Evolutionary conservation across 176 grass and related monocot genomes (phyloP).

Genomic region (Eragrostis nindensis): DNA sequence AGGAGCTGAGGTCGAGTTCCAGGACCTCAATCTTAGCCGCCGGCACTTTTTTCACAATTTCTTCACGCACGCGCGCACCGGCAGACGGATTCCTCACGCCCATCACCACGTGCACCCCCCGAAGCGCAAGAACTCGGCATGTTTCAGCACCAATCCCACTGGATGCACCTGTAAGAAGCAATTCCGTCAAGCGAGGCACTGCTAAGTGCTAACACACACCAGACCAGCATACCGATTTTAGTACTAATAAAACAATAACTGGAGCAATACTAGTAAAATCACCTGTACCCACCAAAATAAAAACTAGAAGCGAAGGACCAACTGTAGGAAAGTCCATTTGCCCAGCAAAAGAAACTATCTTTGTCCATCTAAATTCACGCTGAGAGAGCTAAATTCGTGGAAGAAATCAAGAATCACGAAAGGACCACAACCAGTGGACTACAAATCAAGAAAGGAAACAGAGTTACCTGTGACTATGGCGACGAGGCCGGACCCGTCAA

Average conservation of each 20-base stretch:
- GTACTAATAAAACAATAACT: too few relatives aligned
- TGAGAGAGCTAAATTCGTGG: background rate
- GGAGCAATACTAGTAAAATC: too few relatives aligned
- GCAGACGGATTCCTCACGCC: constrained; percentile 54
- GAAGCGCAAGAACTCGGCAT: constrained; percentile 54
- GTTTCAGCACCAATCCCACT: constrained; percentile 76
- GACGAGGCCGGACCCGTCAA: constrained; percentile 61
- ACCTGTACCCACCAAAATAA: too few relatives aligned
- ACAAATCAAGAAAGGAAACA: background rate
- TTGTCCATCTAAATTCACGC: background rate
- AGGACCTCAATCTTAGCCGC: constrained; percentile 49
- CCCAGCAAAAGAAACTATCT: background rate
- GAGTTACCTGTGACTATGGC: constrained; percentile 65
- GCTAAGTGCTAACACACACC: background rate
- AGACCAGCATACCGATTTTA: too few relatives aligned
- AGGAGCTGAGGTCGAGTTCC: constrained; percentile 59
- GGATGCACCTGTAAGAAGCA: constrained; percentile 43
- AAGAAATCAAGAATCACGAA: background rate
- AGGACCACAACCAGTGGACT: too few relatives aligned
- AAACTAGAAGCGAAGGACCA: background rate
- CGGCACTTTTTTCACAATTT: constrained; percentile 47
- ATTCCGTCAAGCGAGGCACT: background rate
- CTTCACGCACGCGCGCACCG: constrained; percentile 37
- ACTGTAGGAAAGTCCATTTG: background rate
- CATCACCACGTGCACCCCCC: constrained; percentile 64